phyloP scores from a whole-genome alignment of 2,329 filamentous ascomycete genomes.

The Colletotrichum graminicola region DNA sequence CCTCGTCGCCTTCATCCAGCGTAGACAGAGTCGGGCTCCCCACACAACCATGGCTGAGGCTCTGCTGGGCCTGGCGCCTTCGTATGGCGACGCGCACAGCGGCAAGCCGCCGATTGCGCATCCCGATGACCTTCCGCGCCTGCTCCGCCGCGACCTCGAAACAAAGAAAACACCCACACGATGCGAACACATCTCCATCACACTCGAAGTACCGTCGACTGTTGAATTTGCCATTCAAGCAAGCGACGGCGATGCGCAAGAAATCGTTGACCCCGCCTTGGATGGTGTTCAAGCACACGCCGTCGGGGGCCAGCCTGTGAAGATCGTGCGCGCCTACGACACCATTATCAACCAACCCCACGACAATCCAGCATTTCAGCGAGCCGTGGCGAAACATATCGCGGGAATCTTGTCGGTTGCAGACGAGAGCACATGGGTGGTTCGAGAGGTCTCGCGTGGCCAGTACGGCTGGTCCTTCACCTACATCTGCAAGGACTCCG shows the following conservation, averaged over 20 bases:
- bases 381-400: constrained; percentile 63
- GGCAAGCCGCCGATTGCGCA: constrained; percentile 52
- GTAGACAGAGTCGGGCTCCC: not conserved
- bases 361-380: constrained; percentile 63
- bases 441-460: constrained; percentile 58
- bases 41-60: constrained; percentile 45
- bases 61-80: constrained; percentile 44
- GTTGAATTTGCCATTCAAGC: constrained; percentile 58
- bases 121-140: constrained; percentile 60
- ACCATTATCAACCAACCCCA: constrained; percentile 62
- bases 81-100: constrained; percentile 46
- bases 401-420: constrained; percentile 56
- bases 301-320: constrained; percentile 47
- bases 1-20: constrained; percentile 18
- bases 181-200: constrained; percentile 62
- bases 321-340: constrained; percentile 59
- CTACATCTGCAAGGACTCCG: constrained; percentile 66
- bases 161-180: constrained; percentile 60
- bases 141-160: constrained; percentile 57
- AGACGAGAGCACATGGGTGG: constrained; percentile 63
- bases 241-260: constrained; percentile 51
- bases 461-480: constrained; percentile 66
- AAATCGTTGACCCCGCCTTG: constrained; percentile 54
- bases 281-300: constrained; percentile 46
- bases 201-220: constrained; percentile 60